phyloP scores from a whole-genome alignment of 2,329 filamentous ascomycete species.

The Coniochaeta pulveracea region DNA sequence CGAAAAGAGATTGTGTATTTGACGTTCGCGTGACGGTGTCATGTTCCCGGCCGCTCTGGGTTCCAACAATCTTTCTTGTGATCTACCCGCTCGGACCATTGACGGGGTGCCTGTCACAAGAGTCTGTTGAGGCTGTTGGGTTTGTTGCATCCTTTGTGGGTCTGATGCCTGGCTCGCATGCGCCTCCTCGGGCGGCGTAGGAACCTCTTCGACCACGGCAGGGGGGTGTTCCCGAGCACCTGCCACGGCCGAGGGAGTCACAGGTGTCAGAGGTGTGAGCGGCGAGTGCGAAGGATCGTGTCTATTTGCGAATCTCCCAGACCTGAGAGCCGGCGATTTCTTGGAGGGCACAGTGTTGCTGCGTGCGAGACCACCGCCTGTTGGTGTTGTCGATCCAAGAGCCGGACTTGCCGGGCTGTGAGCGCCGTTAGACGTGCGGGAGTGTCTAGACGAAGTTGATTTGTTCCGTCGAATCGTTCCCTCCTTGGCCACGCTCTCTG shows the following conservation, averaged over 20 bases:
- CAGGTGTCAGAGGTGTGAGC: conserved; percentile 20
- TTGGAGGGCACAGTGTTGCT: conserved; percentile 95
- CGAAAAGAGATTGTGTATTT: conserved; percentile 59
- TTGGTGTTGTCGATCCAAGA: conserved; percentile 39
- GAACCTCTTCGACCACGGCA: conserved; percentile 23
- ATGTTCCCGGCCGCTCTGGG: conserved; percentile 18
- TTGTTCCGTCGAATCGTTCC: conserved; percentile 76
- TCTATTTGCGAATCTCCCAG: conserved; percentile 49
- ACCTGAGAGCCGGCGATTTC: conserved; percentile 62
- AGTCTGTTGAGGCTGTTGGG: neutral
- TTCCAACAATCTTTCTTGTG: conserved; percentile 15
- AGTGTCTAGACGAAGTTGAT: conserved; percentile 84
- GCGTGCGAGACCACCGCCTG: conserved; percentile 42
- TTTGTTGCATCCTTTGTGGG: too few relatives aligned
- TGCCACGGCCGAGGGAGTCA: conserved; percentile 31
- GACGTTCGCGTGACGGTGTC: conserved; percentile 56
- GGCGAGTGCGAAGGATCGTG: conserved; percentile 17
- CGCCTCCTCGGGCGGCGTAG: conserved; percentile 18
- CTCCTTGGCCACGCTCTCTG: conserved; percentile 74
- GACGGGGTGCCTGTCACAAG: conserved; percentile 4
- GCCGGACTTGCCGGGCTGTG: conserved; percentile 58
- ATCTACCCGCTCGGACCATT: conserved; percentile 5
- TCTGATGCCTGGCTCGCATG: too few relatives aligned
- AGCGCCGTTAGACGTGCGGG: conserved; percentile 59
- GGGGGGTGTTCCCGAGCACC: conserved; percentile 30